phyloP scores from a whole-genome alignment of 2,329 filamentous ascomycete species.

The Lachnum nothofagi region DNA sequence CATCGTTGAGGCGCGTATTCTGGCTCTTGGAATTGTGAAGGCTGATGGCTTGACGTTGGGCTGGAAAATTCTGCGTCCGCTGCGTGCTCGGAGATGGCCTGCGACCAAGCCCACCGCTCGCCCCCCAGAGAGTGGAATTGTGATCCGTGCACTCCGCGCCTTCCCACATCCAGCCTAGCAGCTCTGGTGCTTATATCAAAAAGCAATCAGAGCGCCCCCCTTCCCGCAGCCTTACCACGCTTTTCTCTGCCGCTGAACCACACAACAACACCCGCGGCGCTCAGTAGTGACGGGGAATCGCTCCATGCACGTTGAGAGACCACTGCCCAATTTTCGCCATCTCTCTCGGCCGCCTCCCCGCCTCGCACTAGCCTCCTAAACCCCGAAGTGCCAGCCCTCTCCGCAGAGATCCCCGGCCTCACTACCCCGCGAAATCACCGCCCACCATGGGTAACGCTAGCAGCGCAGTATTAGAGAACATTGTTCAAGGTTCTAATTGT shows the following conservation, averaged over 20 bases:
- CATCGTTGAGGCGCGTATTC: conserved; percentile 23
- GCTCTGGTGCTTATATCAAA: no score
- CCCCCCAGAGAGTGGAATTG: no score
- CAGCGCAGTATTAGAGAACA: conserved; percentile 81
- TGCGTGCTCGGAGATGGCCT: no score
- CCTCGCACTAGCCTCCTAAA: background rate
- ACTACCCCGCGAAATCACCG: conserved; percentile 11
- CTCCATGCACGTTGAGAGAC: background rate
- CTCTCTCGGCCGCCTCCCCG: background rate
- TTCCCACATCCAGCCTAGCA: no score
- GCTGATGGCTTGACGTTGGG: conserved; percentile 3
- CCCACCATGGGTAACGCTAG: conserved; percentile 62
- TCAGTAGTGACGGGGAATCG: background rate
- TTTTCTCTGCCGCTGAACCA: background rate
- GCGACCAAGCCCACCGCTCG: no score
- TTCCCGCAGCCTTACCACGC: background rate
- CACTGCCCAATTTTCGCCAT: background rate
- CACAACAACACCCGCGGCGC: background rate
- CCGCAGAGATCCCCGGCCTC: conserved; percentile 6
- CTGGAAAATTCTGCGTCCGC: background rate
- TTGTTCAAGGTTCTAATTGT: conserved; percentile 97
- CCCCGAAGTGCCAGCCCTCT: background rate
- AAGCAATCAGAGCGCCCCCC: no score
- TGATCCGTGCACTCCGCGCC: no score
- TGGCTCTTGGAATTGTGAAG: conserved; percentile 21